Evolutionary conservation across 768 basidiomycete species (phyloP), one percentile per base, ranked within the genome.

Genomic region (Collybiopsis luxurians): DNA sequence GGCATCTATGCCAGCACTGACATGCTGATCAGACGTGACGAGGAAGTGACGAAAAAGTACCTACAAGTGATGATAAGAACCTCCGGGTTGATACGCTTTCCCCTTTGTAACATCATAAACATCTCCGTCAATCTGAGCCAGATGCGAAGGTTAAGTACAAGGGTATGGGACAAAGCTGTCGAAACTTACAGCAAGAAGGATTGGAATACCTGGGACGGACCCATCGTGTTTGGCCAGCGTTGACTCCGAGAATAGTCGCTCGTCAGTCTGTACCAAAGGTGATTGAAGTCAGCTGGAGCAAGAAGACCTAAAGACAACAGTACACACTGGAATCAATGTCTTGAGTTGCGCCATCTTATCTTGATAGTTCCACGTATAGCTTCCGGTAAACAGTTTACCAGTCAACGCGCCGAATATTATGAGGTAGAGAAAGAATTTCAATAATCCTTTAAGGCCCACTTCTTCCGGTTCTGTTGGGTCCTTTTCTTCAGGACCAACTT

Each of bases 41-140:
- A 58, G 55, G 64, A 57, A 54, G 53, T 40, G 24, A 54, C 1
- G 21, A 39, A 11, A 43, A 54, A 39, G 39, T 49, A 69, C 82
- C 60, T 67, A 87, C 89, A 90, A 79, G 67, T 83, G 75, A 63
- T 86, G 79, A 72, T 93, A 93, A 42, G 90, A 82, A 34, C 94
- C 95, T 13, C 95, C 95, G 39, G 87, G 89, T 52, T 95, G 93
- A 69, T 98, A 98, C 23, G 88, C 79, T 57, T 79, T 76, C 61
- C 85, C 86, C 58, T 80, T 79, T n/a, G 87, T 83, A 51, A 98
- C 95, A 65, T 98, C 95, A 72, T 86, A 98, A 6, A 98, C 92
- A 53, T 90, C 89, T 11, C 91, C 90, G 66, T 94, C 92, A 67
- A 98, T 89, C 92, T 93, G 53, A 38, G 44, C 63, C 59, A 55